Base-by-base conservation (phyloP, 129 eudicot genomes). In the Smallanthus sonchifolius region DNA sequence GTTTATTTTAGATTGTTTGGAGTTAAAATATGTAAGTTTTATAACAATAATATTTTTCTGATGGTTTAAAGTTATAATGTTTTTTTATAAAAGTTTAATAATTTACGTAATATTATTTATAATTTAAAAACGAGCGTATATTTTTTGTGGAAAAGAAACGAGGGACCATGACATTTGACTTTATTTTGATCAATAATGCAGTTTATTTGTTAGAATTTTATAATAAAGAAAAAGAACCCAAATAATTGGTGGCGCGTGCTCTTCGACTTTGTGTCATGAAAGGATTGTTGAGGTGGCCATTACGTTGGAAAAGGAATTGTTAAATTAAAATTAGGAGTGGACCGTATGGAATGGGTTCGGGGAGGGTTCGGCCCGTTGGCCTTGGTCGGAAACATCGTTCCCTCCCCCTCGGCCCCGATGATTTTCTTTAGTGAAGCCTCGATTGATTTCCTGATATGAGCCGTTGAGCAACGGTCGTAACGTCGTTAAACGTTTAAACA, bases 121-220 rank as follows among this genome's bases (percentile, higher is more conserved):
- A 48, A 54, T 5, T 7, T 9, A 24, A 9, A 28, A 28, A 20
- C n/a, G 17, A 16, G 13, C 34, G 14, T 61, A 17, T 9, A 4
- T 4, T 61, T 3, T 59, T 11, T 24, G 6, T 28, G 65, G 38
- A 57, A 57, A 57, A 10, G 16, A 30, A 57, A 28, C 3, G 37
- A 34, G 7, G 42, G 66, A 61, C 66, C 66, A 61, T 61, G 66
- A 34, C 17, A 32, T 61, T 59, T 73, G 77, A 72, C 77, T 44
- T 73, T 73, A 9, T 73, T 73, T 73, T 51, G 35, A 40, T 59
- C 69, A 59, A 73, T 73, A 73, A 59, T 73, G 30, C 59, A 57
- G 59, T 28, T 8, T n/a, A 43, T 40, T 14, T 30, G 19, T 28
- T 6, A 40, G 6, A 57, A 72, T 38, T 56, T 57, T 6, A 11